A percentile compares a stretch with the other conserved stretches of the same genome.
Conservation (phyloP, 208 protist genomes). For the Leishmania tropica region DNA sequence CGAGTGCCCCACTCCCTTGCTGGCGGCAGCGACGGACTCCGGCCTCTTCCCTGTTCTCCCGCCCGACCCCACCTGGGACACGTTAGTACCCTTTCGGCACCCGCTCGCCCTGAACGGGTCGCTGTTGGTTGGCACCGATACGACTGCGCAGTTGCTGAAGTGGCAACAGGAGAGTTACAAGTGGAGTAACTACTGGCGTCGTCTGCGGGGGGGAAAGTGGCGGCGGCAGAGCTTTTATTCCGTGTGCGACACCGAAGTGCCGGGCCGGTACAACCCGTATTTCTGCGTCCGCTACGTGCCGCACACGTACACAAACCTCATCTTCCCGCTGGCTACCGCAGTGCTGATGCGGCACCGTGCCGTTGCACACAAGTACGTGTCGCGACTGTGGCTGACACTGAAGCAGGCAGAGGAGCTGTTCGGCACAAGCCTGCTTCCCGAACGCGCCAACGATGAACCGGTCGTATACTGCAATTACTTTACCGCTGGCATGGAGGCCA, state of each 20-base stretch:
- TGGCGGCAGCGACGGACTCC: not conserved
- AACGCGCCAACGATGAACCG: constrained; percentile 46
- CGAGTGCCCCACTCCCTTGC: not conserved
- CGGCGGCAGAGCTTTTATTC: constrained; percentile 15
- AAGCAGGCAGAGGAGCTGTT: constrained; percentile 51
- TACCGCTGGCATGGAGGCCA: constrained; percentile 35
- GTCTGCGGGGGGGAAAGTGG: not conserved
- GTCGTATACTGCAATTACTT: constrained; percentile 50
- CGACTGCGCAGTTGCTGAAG: constrained; percentile 15
- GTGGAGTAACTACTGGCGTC: constrained; percentile 65
- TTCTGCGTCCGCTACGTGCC: constrained; percentile 68
- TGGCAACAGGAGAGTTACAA: constrained; percentile 18
- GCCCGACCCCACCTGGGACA: constrained; percentile 24
- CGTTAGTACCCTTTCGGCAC: constrained; percentile 28
- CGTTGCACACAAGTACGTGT: constrained; percentile 75
- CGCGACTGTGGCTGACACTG: constrained; percentile 69
- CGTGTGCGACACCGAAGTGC: constrained; percentile 41
- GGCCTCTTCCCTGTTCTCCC: not conserved
- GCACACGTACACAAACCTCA: constrained; percentile 50
- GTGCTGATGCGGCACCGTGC: constrained; percentile 66
- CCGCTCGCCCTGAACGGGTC: constrained; percentile 38
- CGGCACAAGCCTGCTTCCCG: constrained; percentile 37
- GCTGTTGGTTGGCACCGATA: constrained; percentile 30
- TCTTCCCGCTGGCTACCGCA: constrained; percentile 38
- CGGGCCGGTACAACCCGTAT: constrained; percentile 70